A percentile compares a stretch with the other conserved stretches of the same genome.
Conservation (phyloP, 1,284 basidiomycete genomes). For the Microbotryum intermedium region DNA sequence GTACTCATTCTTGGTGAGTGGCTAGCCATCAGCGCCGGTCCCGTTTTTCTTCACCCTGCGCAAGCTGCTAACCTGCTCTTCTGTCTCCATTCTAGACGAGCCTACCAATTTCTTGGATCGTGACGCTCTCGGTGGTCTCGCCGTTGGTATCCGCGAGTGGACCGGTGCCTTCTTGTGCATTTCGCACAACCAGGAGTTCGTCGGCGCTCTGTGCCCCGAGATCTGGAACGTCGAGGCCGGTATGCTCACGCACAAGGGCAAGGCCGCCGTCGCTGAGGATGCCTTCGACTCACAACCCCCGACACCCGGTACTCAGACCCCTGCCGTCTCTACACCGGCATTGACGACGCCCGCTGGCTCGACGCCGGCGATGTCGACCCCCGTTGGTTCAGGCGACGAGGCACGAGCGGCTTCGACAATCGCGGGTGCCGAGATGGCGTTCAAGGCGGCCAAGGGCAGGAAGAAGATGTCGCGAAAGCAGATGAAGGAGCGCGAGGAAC, state of each 20-base stretch:
- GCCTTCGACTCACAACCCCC: slow-evolving; percentile 46
- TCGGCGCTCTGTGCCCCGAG: slow-evolving; percentile 71
- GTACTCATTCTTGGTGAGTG: slow-evolving; percentile 42
- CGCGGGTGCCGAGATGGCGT: slow-evolving; percentile 23
- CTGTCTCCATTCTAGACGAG: slow-evolving; percentile 42
- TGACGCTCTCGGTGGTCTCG: slow-evolving; percentile 73
- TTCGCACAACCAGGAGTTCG: slow-evolving; percentile 83
- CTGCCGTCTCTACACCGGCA: slow-evolving; percentile 45
- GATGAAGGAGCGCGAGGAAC: slow-evolving; percentile 51
- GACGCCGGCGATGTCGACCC: slow-evolving; percentile 40
- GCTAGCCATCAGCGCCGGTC: neutral
- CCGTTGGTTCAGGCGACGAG: slow-evolving; percentile 42
- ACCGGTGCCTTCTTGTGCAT: slow-evolving; percentile 94
- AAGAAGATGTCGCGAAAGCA: slow-evolving; percentile 89
- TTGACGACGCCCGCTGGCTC: slow-evolving; percentile 39
- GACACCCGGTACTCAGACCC: slow-evolving; percentile 52
- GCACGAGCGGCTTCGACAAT: slow-evolving; percentile 32
- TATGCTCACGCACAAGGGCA: slow-evolving; percentile 76
- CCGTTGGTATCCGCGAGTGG: slow-evolving; percentile 95
- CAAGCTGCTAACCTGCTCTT: neutral
- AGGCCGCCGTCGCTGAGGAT: slow-evolving; percentile 73
- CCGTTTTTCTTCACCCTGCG: slow-evolving; percentile 34
- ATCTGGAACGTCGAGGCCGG: slow-evolving; percentile 59
- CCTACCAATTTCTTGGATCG: slow-evolving; percentile 91
- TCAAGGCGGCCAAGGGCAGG: slow-evolving; percentile 58